These are phyloP conservation scores for Apodospora peruviana DNA, from an alignment of 495 filamentous ascomycete genomes.

Conservation along the genomic window DNA sequence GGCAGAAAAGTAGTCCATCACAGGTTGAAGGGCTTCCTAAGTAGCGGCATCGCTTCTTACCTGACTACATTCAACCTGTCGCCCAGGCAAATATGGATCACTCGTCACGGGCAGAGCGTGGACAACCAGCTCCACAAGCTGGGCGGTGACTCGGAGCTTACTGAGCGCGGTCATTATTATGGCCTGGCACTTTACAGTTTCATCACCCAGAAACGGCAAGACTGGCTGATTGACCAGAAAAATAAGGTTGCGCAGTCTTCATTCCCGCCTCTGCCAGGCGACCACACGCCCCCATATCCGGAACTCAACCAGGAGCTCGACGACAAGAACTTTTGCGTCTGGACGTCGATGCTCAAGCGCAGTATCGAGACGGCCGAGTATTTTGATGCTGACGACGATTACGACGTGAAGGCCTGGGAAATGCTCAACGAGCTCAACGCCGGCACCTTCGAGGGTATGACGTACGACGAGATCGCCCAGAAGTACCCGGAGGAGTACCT, in stretches of 20 bases:
- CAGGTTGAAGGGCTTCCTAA: constrained; percentile 85
- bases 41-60: constrained; percentile 85
- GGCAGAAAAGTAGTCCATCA: constrained; percentile 88
- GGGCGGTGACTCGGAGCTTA: constrained; percentile 79
- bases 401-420: constrained; percentile 93
- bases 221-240: constrained; percentile 73
- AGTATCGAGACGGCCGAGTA: constrained; percentile 76
- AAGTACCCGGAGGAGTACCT: constrained; percentile 72
- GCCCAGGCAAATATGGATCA: constrained; percentile 96
- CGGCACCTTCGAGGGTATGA: constrained; percentile 87
- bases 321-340: constrained; percentile 92
- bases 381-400: constrained; percentile 92
- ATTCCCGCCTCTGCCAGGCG: constrained; percentile 80
- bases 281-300: constrained; percentile 91
- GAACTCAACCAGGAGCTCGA: constrained; percentile 59
- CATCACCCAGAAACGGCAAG: constrained; percentile 64
- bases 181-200: constrained; percentile 69
- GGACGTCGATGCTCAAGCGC: constrained; percentile 94
- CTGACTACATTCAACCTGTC: constrained; percentile 94
- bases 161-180: constrained; percentile 66
- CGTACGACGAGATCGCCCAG: constrained; percentile 79
- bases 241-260: constrained; percentile 62
- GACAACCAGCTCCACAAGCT: constrained; percentile 79
- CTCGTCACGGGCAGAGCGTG: constrained; percentile 77
- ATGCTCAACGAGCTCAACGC: constrained; percentile 97